These are phyloP conservation scores for Gaeumannomyces tritici DNA, from an alignment of 2,329 filamentous ascomycete species.

Conservation along the genomic window DNA sequence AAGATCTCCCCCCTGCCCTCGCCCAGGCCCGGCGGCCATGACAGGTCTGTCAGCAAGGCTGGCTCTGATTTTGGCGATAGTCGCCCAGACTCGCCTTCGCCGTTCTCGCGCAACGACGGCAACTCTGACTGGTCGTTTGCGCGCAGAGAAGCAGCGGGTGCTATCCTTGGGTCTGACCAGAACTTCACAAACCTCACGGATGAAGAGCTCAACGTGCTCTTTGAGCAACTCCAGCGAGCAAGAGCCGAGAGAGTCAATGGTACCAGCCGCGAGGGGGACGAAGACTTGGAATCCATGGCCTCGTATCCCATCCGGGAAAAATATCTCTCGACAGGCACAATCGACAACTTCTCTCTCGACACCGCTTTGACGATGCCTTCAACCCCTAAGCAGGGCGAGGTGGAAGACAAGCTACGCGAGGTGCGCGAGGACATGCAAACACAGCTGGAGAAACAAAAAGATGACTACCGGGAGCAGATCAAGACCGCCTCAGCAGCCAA, in stretches of 20 bases:
- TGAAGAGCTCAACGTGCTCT: constrained; percentile 85
- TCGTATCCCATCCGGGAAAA: constrained; percentile 89
- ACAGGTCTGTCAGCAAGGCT: constrained; percentile 69
- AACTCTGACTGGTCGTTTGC: constrained; percentile 96
- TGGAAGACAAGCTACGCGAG: constrained; percentile 65
- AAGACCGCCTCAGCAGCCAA: constrained; percentile 65
- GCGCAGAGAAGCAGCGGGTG: constrained; percentile 82
- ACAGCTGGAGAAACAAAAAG: constrained; percentile 75
- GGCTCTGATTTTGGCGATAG: constrained; percentile 72
- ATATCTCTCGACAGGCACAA: constrained; percentile 86
- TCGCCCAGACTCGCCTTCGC: constrained; percentile 70
- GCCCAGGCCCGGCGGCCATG: constrained; percentile 57
- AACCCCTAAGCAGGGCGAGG: constrained; percentile 70
- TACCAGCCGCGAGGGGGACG: constrained; percentile 62
- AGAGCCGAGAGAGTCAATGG: constrained; percentile 61
- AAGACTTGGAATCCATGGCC: constrained; percentile 80
- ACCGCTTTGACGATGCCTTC: constrained; percentile 91
- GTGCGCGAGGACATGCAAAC: constrained; percentile 75
- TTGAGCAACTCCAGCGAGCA: constrained; percentile 87
- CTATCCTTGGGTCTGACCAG: constrained; percentile 81
- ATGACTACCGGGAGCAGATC: constrained; percentile 70
- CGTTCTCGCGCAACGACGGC: constrained; percentile 52
- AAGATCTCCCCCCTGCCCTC: constrained; percentile 46
- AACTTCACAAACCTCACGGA: constrained; percentile 85
- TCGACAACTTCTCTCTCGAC: constrained; percentile 94